Evolutionary conservation across 2,329 filamentous ascomycete genomes (phyloP).

Genomic region (Ascochyta clinopodiicola): DNA sequence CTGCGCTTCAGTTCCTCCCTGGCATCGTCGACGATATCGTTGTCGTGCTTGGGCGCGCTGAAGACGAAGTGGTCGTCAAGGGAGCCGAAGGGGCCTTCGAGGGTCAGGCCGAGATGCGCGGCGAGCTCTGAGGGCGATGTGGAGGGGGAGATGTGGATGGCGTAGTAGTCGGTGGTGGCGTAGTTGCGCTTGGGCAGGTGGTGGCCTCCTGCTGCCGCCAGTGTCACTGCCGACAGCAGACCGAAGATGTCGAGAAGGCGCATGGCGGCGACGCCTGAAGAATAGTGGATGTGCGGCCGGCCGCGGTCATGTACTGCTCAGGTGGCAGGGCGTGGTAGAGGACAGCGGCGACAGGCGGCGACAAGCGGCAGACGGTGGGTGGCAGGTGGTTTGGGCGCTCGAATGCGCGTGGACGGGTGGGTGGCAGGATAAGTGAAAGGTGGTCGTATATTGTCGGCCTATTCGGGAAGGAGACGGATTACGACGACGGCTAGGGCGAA

Average conservation of each 20-base stretch:
- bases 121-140: constrained; percentile 74
- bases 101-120: constrained; percentile 72
- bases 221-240: constrained; percentile 45
- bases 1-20: constrained; percentile 61
- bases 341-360: background rate
- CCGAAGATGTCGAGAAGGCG: constrained; percentile 56
- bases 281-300: constrained; percentile 18
- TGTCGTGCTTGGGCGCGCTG: constrained; percentile 66
- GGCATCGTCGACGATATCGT: constrained; percentile 60
- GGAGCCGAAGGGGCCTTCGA: constrained; percentile 82
- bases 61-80: constrained; percentile 86
- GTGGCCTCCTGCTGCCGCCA: constrained; percentile 33
- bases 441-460: constrained; percentile 20
- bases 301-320: constrained; percentile 24
- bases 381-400: background rate
- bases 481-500: constrained; percentile 7
- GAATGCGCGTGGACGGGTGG: too few relatives aligned
- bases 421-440: constrained; percentile 3
- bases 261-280: constrained; percentile 32
- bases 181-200: constrained; percentile 70
- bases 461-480: constrained; percentile 26
- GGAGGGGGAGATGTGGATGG: constrained; percentile 77
- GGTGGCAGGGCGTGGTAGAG: too few relatives aligned
- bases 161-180: constrained; percentile 87
- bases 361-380: too few relatives aligned